A percentile compares a stretch with the other conserved stretches of the same genome.
These are phyloP conservation scores for Triticum timopheevii DNA, from an alignment of 176 grass and related monocot species.

Conservation along the genomic window DNA sequence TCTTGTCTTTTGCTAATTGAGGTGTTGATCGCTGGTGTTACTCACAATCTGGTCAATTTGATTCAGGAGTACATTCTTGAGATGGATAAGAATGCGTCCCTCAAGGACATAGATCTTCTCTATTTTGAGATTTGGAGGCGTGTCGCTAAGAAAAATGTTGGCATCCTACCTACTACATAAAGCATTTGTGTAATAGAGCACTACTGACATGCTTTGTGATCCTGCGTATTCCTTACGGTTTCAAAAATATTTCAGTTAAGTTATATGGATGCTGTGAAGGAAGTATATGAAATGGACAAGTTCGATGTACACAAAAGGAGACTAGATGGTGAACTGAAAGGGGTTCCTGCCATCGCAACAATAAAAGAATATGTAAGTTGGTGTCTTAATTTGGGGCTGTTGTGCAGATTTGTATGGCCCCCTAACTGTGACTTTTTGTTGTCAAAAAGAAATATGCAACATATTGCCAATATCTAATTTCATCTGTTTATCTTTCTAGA, in stretches of 20 bases:
- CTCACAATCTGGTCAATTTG: not conserved
- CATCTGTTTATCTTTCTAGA: too few relatives aligned
- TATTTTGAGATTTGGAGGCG: conserved; percentile 10
- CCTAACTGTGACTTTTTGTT: too few relatives aligned
- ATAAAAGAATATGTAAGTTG: too few relatives aligned
- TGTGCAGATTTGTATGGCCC: too few relatives aligned
- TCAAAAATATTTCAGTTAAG: not conserved
- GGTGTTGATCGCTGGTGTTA: not conserved
- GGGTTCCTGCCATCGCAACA: not conserved
- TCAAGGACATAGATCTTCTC: not conserved
- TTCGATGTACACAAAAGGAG: not conserved
- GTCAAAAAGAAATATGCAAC: too few relatives aligned
- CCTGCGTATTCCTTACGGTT: not conserved
- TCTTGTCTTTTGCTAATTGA: not conserved
- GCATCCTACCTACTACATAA: not conserved
- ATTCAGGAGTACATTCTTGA: not conserved
- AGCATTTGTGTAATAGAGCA: not conserved
- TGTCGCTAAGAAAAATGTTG: not conserved
- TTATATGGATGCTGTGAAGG: not conserved
- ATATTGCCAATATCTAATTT: too few relatives aligned
- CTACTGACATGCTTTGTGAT: not conserved
- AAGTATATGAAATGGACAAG: not conserved
- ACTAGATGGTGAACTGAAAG: not conserved
- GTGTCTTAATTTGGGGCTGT: too few relatives aligned
- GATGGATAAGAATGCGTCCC: not conserved